Evolutionary conservation across 2,329 filamentous ascomycete genomes (phyloP), one percentile per base, ranked within the genome.

Genomic region (Sporothrix mexicana): DNA sequence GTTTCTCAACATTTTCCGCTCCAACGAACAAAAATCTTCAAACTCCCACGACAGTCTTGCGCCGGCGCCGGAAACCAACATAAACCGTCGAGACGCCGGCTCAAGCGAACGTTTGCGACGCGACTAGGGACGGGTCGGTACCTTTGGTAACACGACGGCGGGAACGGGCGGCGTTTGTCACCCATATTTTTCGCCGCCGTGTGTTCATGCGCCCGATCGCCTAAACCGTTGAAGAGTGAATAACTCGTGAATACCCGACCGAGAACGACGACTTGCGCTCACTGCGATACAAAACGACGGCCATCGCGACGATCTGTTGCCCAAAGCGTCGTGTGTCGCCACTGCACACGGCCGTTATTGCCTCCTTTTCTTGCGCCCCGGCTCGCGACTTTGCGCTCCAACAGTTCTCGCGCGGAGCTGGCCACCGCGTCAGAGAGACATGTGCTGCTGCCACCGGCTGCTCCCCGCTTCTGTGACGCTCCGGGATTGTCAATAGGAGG

Each of bases 181-280:
- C 61, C 25, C 17, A 3, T 17, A 36, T 41, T 43, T 69, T 55
- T 69, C 25, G 49, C 49, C 49, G 23, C 45, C n/a, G 49, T 49
- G 67, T 13, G 49, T 55, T 57, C 67, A 69, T 69, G 67, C 67
- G 67, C 67, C 61, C 12, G 13, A 51, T 69, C 49, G 30, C 49
- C 67, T 41, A n/a, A 23, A 23, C 66, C 47, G 45, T 55, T 25
- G 9, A 20, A 9, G 17, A 20, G 30, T 36, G 30, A 36, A 36
- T 36, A 36, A 36, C 30, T 36, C 30, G 41, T 23, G 61, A 53
- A 68, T 8, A 62, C 30, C 36, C 30, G 57, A 30, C 23, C 12
- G 23, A 36, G 20, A 66, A 6, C 41, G 41, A 66, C 61, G n/a
- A 45, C 41, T 30, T 59, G 61, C 41, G 41, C 61, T 10, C n/a